A percentile compares a stretch with the other conserved stretches of the same genome.
Evolutionary conservation across 1,284 basidiomycete species (phyloP).

Genomic region (Moniliella sp.): DNA sequence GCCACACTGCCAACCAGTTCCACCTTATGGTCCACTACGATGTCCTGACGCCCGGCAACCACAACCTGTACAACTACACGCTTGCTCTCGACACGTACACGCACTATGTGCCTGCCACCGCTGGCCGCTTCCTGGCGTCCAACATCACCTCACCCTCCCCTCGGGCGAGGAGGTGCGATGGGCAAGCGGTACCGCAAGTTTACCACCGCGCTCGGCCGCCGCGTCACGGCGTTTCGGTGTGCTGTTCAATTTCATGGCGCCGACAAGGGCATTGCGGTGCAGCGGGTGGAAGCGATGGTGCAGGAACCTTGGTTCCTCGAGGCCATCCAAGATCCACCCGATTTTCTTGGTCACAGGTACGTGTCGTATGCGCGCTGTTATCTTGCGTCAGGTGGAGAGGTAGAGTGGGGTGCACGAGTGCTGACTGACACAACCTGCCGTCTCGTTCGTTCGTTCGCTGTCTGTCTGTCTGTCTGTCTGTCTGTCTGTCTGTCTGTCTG

Average conservation of each 20-base stretch:
- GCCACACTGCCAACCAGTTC: constrained; percentile 24
- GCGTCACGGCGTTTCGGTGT: constrained; percentile 23
- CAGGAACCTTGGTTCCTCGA: constrained; percentile 25
- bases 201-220: constrained; percentile 14
- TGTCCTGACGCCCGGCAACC: constrained; percentile 63
- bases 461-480: too few relatives aligned
- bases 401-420: too few relatives aligned
- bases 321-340: constrained; percentile 13
- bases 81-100: constrained; percentile 57
- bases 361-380: too few relatives aligned
- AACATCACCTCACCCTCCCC: constrained; percentile 19
- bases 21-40: constrained; percentile 58
- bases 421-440: too few relatives aligned
- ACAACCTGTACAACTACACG: constrained; percentile 61
- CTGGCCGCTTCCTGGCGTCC: constrained; percentile 16
- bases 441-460: too few relatives aligned
- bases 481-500: too few relatives aligned
- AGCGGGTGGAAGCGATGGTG: constrained; percentile 19
- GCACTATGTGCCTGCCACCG: constrained; percentile 48
- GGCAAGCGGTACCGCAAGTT: constrained; percentile 18
- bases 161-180: constrained; percentile 8
- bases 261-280: constrained; percentile 14
- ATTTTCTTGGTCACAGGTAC: too few relatives aligned
- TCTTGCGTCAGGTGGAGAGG: too few relatives aligned
- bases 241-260: constrained; percentile 23